Evolutionary conservation across 257 asterid genomes (phyloP).

Genomic region (Ballota nigra): DNA sequence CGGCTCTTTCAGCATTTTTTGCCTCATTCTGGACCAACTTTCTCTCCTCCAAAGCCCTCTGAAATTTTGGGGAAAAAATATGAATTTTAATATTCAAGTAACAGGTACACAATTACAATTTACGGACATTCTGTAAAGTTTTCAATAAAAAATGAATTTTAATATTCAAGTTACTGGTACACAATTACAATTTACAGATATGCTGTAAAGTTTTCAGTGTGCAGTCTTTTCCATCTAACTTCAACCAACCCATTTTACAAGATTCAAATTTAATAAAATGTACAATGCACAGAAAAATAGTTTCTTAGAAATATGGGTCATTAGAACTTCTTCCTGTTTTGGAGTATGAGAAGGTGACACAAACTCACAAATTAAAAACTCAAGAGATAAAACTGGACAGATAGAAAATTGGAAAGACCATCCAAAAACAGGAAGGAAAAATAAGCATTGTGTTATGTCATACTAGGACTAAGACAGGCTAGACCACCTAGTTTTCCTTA

Average conservation of each 20-base stretch:
- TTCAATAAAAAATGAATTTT: not conserved
- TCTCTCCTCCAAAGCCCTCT: conserved; percentile 76
- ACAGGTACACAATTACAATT: not conserved
- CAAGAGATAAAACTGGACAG: conserved; percentile 1
- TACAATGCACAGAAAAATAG: not conserved
- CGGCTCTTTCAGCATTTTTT: conserved; percentile 73
- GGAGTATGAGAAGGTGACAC: not conserved
- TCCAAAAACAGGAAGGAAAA: not conserved
- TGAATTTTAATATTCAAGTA: not conserved
- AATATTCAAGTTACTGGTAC: conserved; percentile 1
- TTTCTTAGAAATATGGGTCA: not conserved
- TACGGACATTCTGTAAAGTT: not conserved
- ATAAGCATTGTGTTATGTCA: not conserved
- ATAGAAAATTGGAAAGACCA: not conserved
- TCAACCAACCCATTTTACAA: not conserved
- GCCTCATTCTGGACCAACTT: conserved; percentile 55
- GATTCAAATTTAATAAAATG: not conserved
- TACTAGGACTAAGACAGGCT: not conserved
- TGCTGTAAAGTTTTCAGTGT: not conserved
- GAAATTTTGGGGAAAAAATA: conserved; percentile 22
- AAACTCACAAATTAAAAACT: not conserved
- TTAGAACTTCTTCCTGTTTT: not conserved
- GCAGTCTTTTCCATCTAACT: conserved; percentile 1
- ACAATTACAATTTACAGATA: not conserved
- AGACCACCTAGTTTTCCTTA: not conserved